Evolutionary conservation across 768 basidiomycete species (phyloP), one percentile per base, ranked within the genome.

Genomic region (Mycena maculata): DNA sequence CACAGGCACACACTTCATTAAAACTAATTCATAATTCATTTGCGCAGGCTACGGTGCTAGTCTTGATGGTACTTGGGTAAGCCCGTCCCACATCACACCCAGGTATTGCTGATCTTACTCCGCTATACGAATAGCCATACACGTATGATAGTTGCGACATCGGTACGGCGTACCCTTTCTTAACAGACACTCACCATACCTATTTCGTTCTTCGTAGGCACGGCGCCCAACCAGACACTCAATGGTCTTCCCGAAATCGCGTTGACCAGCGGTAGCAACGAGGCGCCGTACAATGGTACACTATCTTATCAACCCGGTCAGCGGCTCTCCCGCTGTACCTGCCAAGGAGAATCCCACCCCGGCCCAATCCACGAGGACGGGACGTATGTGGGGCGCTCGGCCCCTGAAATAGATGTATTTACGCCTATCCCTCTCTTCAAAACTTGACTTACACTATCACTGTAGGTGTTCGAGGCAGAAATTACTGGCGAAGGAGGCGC

Each of bases 301-400:
- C 80, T 98, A n/a, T 95, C 93, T 0, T 98, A 85, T 75, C 90
- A 96, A 33, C 91, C 90, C 0, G 96, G 96, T 12, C 96, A 98
- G 75, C 86, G 89, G 53, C 81, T 98, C 23, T 94, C 92, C 10
- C 83, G 92, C 41, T 98, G 96, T 77, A 98, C 97, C 2, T 98
- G 96, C 75, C 78, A 83, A 13, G 89, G 89, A 25, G 92, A 96
- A 78, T 83, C 89, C 12, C 96, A 98, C 77, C 96, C 96, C 2
- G 96, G 96, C 9, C 96, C 96, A 25, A 78, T 88, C 52, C 89
- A 90, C 65, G 65, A 80, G 0, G 92, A 97, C 70, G 94, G 94
- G 28, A 85, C 89, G 4, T 96, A 87, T 73, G 87, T 92, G n/a
- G 95, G 94, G 7, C 87, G 95, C 53, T 76, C 91, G 27, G 92